These are phyloP conservation scores for Magnusiomyces sp. DNA, from an alignment of 1,139 yeast genomes.

Conservation along the genomic window DNA sequence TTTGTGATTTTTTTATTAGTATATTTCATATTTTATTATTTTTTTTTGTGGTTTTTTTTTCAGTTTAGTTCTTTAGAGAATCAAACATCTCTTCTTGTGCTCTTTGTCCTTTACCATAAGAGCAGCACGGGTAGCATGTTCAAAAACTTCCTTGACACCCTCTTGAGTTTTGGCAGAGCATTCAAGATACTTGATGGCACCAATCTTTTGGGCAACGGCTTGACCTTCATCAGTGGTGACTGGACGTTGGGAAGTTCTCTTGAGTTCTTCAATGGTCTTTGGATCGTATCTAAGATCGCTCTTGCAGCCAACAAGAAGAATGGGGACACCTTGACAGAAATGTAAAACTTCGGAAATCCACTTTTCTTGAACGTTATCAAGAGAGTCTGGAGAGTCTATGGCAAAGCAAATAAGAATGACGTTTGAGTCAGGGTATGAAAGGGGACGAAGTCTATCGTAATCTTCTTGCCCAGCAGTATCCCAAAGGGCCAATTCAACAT, in stretches of 20 bases:
- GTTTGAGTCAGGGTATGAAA: constrained; percentile 88
- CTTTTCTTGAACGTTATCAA: constrained; percentile 87
- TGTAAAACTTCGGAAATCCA: constrained; percentile 93
- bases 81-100: constrained; percentile 41
- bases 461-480: constrained; percentile 99
- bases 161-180: constrained; percentile 80
- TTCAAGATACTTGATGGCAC: constrained; percentile 73
- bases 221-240: constrained; percentile 80
- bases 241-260: constrained; percentile 79
- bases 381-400: constrained; percentile 83
- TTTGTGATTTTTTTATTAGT: no score
- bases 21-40: no score
- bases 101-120: constrained; percentile 49
- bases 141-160: constrained; percentile 70
- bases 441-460: constrained; percentile 88
- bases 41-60: not conserved
- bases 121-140: constrained; percentile 87
- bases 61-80: constrained; percentile 38
- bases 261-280: constrained; percentile 68
- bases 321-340: constrained; percentile 93
- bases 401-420: constrained; percentile 90
- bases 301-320: constrained; percentile 85
- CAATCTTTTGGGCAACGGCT: constrained; percentile 70
- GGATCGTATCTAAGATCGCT: constrained; percentile 75
- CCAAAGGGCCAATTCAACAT: constrained; percentile 91